Base-by-base conservation (phyloP, 2,329 filamentous ascomycete species). In the Fusarium sulawesiense region DNA sequence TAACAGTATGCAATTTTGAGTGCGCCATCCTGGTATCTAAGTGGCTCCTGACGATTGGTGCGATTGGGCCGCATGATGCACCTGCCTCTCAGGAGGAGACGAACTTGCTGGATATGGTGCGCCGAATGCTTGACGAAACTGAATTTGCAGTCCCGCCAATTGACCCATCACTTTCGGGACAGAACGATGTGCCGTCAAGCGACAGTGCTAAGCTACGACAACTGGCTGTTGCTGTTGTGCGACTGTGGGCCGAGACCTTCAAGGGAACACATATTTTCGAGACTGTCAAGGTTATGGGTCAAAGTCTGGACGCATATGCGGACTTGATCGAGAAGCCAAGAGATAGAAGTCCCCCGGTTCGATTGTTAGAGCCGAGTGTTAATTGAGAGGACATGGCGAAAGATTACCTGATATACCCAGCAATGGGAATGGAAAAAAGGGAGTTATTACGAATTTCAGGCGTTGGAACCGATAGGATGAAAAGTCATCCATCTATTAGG, bases 191-290 rank as follows among this genome's bases (percentile, higher is more conserved):
- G 42, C 80, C 80, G 21, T 78, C 81, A 13, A 85, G 80, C 56
- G 86, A 89, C 67, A 80, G 82, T 41, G 79, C 81, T 20, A 86
- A 85, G 73, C 76, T 89, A 50, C 82, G 86, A 18, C 86, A 88
- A 71, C 80, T 89, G 7, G 86, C 87, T 0, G 84, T 83, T 16
- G 87, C 87, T 0, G 87, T 90, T 27, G 84, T 89, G 32, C 81
- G 86, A 34, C 81, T 90, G 3, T 89, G 87, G 87, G 86, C 87
- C 0, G 87, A 89, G 74, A 86, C 87, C 2, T 89, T 89, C 76
- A 88, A 88, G 66, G 88, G 87, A 13, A 84, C 84, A 13, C 87
- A 89, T 70, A 85, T 89, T 9, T 89, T 89, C 70, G 87, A 89
- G 60, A 83, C 89, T 63, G 83, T 89, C 44, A 85, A 85, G 72